Evolutionary conservation across 1,284 basidiomycete genomes (phyloP), one percentile per base, ranked within the genome.

Genomic region (Melampsora americana): DNA sequence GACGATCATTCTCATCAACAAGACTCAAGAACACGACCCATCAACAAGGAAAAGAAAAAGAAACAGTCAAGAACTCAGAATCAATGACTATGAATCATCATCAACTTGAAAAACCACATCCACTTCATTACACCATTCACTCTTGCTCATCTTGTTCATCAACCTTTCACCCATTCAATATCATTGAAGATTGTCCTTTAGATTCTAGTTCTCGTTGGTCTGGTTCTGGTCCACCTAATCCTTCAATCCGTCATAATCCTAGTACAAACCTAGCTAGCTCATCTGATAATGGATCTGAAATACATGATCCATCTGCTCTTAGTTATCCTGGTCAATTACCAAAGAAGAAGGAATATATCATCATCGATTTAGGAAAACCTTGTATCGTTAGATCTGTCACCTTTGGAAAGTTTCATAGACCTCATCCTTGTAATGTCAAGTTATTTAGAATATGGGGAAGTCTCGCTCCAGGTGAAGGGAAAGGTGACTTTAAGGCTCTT

Each of bases 351-450:
- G 73, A 75, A 23, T 75, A 75, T 42, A 75, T 75, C 23, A 75
- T 75, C 60, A 59, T 75, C 39, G 66, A 75, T 46, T 23, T 75
- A 28, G 73, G 73, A n/a, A 67, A 64, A 68, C 73, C 73, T 28
- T 60, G 65, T 18, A 69, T 75, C 42, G 73, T 75, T 26, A 23
- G 42, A 7, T 48, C 26, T 16, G 35, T 75, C 73, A 61, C 66
- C 11, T 75, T 75, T 56, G 73, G 73, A 39, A 75, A 75, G 28
- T 75, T 68, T 20, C 66, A 67, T 62, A 32, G 73, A 12, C 73
- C 73, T 62, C 73, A 75, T 35, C 73, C 73, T 35, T 75, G 73
- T 64, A 75, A 75, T 48, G 26, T 68, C 35, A 75, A 75, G 26
- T 56, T 67, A 9, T 75, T 67, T 56, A 66, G 72, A 44, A 68